phyloP scores from a whole-genome alignment of 2,329 filamentous ascomycete genomes.

The Polychaeton citri region DNA sequence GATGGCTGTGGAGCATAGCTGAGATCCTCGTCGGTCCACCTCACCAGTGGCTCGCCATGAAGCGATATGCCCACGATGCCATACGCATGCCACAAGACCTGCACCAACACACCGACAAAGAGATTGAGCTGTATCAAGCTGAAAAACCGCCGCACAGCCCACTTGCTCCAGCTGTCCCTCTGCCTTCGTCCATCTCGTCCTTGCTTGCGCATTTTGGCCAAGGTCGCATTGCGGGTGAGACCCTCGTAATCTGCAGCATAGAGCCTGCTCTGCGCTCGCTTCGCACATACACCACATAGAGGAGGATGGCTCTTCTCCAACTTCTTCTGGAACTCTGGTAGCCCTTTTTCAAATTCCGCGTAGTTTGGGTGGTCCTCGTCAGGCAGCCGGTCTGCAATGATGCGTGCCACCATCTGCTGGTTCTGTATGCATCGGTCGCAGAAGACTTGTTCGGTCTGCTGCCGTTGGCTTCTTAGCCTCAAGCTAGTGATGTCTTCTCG shows the following conservation, averaged over 20 bases:
- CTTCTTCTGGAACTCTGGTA: slow-evolving; percentile 55
- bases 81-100: slow-evolving; percentile 17
- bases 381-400: slow-evolving; percentile 68
- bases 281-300: slow-evolving; percentile 70
- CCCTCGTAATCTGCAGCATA: slow-evolving; percentile 20
- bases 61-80: slow-evolving; percentile 1
- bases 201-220: slow-evolving; percentile 42
- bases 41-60: neutral
- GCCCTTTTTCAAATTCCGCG: slow-evolving; percentile 51
- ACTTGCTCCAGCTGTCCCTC: slow-evolving; percentile 28
- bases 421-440: slow-evolving; percentile 79
- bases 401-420: slow-evolving; percentile 65
- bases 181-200: slow-evolving; percentile 28
- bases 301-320: slow-evolving; percentile 80
- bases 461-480: slow-evolving; percentile 17
- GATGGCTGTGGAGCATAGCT: neutral
- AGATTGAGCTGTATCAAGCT: slow-evolving; percentile 9
- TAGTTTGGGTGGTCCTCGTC: slow-evolving; percentile 54
- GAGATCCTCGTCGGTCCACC: neutral
- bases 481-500: slow-evolving; percentile 12
- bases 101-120: slow-evolving; percentile 10
- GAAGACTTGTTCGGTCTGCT: slow-evolving; percentile 36
- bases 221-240: slow-evolving; percentile 37
- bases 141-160: slow-evolving; percentile 15
- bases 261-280: slow-evolving; percentile 44